Base-by-base conservation (phyloP, 2,329 filamentous ascomycete species). In the Phialophora macrospora region DNA sequence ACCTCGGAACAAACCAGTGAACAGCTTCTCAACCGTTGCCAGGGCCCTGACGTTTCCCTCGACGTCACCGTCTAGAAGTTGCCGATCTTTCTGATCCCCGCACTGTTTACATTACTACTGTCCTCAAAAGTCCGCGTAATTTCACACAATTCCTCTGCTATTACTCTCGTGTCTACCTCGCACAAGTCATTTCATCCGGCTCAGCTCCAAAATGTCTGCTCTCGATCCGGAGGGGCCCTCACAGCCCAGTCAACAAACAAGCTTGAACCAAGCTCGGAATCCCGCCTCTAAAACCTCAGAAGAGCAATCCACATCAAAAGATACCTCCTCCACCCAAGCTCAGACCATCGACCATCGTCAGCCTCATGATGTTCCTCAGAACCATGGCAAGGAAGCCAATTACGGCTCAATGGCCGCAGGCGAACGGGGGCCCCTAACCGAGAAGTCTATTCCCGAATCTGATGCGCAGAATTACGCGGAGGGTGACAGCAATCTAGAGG, bases 201-300 rank as follows among this genome's bases (percentile, higher is more conserved):
- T 51, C 48, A 26, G 17, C 20, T 5, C 22, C 54, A 67, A n/a
- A 9, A 68, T 70, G 69, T 71, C 69, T 28, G 59, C 34, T 34
- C 69, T 71, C 55, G 73, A 75, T 48, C 74, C 74, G 20, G 41
- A 62, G 44, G 73, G 49, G 22, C 70, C 73, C 2, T 72, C 73
- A 20, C 74, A 75, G 57, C 74, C 74, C 8, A 65, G 61, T 5
- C 70, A 74, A 48, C 68, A 74, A 58, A 69, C 69, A 8, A 69
- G 72, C 52, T 70, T 74, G 49, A 72, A 73, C 26, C 70, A 73
- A 56, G 67, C 66, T n/a, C 34, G 60, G 24, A 75, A 75, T 62
- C 71, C 74, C n/a, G 70, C 72, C 22, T 64, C 63, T 14, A 73
- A 75, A 61, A 69, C 71, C 1, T 28, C 69, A 3, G 55, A 66